Base-by-base conservation (phyloP, 495 filamentous ascomycete genomes). In the Chaetomium cochliodes region DNA sequence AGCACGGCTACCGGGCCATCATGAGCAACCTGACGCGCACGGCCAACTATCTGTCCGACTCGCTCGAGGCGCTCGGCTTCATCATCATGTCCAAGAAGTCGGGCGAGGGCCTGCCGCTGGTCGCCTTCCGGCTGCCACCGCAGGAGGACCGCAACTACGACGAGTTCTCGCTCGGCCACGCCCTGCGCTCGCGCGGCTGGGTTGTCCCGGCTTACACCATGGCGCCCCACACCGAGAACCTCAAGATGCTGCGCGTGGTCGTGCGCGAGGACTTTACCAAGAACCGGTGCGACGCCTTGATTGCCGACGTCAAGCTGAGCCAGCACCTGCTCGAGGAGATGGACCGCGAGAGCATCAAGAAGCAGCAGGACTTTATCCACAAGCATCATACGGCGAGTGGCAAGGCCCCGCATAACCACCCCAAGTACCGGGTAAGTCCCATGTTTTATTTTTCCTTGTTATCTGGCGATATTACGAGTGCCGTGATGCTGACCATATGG, bases 181-280 rank as follows among this genome's bases (percentile, higher is more conserved):
- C 89, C 72, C 85, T 97, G 44, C 88, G 92, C 1, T 16, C 50
- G 13, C 22, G 50, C 2, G 44, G 41, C 11, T 52, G 92, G 92
- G 86, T 96, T 33, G 89, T 97, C 0, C 92, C 92, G 0, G 92
- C 92, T 0, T 97, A 97, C 75, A 97, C 92, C 33, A 96, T 97
- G 92, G 92, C 92, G 15, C 92, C 92, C 16, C 80, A 94, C 68
- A 88, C 88, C 54, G 78, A 90, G 54, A 78, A 84, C 65, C 77
- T 96, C 65, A 91, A 93, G 83, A 82, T 96, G 81, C 88, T 96
- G 82, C 86, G 92, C 33, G 84, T 96, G 13, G 92, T 97, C 3
- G 87, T 97, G 22, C 85, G 92, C 51, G 92, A 96, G 77, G 92
- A 96, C 75, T 96, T 97, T 72, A 87, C 83, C 49, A 85, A 87